Evolutionary conservation across 768 basidiomycete genomes (phyloP).

Genomic region (Tylopilus cervinicoccineus): DNA sequence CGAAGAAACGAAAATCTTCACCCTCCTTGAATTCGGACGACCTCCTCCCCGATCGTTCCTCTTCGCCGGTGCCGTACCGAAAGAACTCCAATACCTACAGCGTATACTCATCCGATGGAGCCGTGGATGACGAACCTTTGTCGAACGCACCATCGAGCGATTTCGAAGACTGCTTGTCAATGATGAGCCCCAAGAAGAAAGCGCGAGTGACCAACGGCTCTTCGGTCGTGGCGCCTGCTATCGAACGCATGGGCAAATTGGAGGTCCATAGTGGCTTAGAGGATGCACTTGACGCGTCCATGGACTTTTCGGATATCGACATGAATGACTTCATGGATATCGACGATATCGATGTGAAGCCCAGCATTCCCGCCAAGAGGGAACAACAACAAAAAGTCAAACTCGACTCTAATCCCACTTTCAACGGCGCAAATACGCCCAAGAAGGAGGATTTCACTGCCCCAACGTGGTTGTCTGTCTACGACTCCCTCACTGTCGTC

Average conservation of each 20-base stretch:
- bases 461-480: slow-evolving; percentile 70
- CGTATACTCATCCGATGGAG: slow-evolving; percentile 36
- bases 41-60: slow-evolving; percentile 24
- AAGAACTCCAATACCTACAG: slow-evolving; percentile 29
- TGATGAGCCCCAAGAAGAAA: slow-evolving; percentile 71
- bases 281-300: slow-evolving; percentile 46
- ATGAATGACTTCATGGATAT: slow-evolving; percentile 56
- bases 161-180: slow-evolving; percentile 45
- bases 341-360: slow-evolving; percentile 49
- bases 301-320: slow-evolving; percentile 53
- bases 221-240: slow-evolving; percentile 48
- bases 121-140: slow-evolving; percentile 20
- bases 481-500: slow-evolving; percentile 64
- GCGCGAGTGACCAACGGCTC: slow-evolving; percentile 40
- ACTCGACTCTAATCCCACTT: slow-evolving; percentile 15
- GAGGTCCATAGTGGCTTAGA: slow-evolving; percentile 53
- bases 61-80: slow-evolving; percentile 40
- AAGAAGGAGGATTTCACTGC: slow-evolving; percentile 46
- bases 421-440: slow-evolving; percentile 12
- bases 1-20: slow-evolving; percentile 70
- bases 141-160: slow-evolving; percentile 39
- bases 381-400: neutral
- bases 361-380: slow-evolving; percentile 32
- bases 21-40: slow-evolving; percentile 40
- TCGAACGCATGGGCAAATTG: slow-evolving; percentile 54